Evolutionary conservation across 176 grass and related monocot species (phyloP), one percentile per base, ranked within the genome.

Genomic region (Carex cristatella): DNA sequence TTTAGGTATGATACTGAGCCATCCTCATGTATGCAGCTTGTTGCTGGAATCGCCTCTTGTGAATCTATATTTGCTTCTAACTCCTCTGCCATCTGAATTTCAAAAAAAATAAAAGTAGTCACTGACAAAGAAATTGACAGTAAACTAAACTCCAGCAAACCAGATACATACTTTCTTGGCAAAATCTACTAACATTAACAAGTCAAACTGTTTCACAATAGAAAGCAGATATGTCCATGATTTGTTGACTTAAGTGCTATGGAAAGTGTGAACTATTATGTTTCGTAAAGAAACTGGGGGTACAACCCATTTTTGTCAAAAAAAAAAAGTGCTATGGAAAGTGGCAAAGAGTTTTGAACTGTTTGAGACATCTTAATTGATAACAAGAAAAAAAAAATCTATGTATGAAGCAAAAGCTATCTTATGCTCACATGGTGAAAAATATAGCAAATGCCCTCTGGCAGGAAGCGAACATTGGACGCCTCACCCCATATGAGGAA

Each of bases 401-500:
- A 35, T 27, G 65, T 64, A 40, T 76, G 35, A 12, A 54, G 56
- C 30, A 57, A 66, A 35, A 82, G 19, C 8, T 83, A 86, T 64
- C 19, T 69, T 44, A 30, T 51, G 87, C 96, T 98, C 81, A 98
- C 96, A 69, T 98, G 89, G 79, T 98, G 96, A 84, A 98, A 98
- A 86, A 98, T 98, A 84, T 95, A 98, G 83, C 96, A 98, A 80
- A 98, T 65, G 82, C 96, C 95, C 85, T 95, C 96, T 66, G 96
- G 93, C 83, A 98, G 93, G 86, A 98, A 98, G 14, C 96, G 91
- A 61, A 94, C 51, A 88, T 95, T 98, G 44, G 93, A 93, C 84
- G 96, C 96, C 86, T 98, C 96, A 58, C 96, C 96, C 96, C 96
- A 98, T 81, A 95, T 94, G 44, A 98, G 90, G 80, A 89, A 98